Conservation (phyloP, 345 rosid species). For the Bruguiera sexangula region DNA sequence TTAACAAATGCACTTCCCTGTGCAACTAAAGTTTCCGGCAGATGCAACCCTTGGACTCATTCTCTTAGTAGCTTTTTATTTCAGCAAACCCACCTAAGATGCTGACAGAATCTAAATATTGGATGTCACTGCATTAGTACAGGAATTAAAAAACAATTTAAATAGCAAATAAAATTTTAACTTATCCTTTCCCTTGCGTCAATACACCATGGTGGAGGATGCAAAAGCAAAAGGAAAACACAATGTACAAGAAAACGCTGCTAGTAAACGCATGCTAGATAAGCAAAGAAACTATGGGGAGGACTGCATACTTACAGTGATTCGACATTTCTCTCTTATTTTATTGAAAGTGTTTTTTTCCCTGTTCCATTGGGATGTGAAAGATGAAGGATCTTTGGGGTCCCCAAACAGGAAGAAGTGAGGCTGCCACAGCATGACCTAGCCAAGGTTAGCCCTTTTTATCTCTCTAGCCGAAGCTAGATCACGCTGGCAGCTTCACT, state of each 20-base stretch:
- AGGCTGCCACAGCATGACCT: constrained; percentile 94
- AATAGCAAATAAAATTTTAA: neutral
- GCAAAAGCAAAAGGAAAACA: neutral
- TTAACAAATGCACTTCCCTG: no score
- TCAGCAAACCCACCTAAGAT: no score
- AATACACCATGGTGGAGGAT: neutral
- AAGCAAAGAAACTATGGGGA: neutral
- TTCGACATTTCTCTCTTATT: neutral
- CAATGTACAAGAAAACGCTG: constrained; percentile 1
- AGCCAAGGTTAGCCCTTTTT: constrained; percentile 41
- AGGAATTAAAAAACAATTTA: no score
- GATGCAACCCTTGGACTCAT: no score
- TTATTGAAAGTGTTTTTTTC: no score
- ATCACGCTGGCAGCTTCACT: constrained; percentile 99
- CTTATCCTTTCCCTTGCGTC: neutral
- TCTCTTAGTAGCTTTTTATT: no score
- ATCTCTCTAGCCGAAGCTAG: constrained; percentile 49
- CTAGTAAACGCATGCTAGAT: constrained; percentile 19
- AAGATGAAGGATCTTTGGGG: constrained; percentile 12
- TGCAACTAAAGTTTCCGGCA: no score
- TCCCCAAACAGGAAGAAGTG: constrained; percentile 69
- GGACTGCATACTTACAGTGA: constrained; percentile 29
- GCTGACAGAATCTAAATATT: no score
- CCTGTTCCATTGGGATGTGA: neutral
- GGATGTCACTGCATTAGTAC: no score